phyloP scores from a whole-genome alignment of 2,329 filamentous ascomycete genomes.

The Colletotrichum truncatum region DNA sequence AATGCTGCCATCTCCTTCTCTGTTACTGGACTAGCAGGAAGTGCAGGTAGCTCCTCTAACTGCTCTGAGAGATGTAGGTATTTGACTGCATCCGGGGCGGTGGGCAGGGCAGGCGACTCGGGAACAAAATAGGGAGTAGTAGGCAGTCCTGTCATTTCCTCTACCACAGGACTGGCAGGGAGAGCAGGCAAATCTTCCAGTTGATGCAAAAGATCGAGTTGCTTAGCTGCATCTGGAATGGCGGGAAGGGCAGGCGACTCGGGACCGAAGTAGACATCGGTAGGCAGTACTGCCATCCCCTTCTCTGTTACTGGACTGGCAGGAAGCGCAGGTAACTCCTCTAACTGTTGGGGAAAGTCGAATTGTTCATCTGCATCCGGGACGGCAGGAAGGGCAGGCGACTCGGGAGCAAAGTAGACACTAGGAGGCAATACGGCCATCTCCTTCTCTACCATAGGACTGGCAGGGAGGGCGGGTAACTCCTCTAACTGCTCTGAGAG shows the following conservation, averaged over 20 bases:
- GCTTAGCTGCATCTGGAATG: background rate
- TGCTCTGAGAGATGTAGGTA: background rate
- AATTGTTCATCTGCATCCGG: background rate
- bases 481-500: background rate
- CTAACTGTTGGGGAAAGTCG: background rate
- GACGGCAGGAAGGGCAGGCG: background rate
- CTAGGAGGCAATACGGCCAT: background rate
- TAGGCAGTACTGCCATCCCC: background rate
- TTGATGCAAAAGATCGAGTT: background rate
- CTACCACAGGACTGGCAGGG: background rate
- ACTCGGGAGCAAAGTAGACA: background rate
- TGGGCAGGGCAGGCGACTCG: background rate
- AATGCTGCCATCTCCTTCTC: background rate
- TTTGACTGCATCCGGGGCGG: background rate
- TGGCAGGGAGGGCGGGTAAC: background rate
- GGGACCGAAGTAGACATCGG: too few relatives aligned
- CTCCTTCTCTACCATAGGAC: background rate
- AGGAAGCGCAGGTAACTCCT: constrained; percentile 8
- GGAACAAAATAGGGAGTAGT: too few relatives aligned
- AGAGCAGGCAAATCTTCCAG: background rate
- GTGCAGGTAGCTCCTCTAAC: constrained; percentile 1
- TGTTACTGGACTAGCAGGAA: background rate
- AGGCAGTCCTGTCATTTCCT: background rate
- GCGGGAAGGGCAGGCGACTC: background rate
- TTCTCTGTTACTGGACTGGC: background rate